Conservation (phyloP, 495 filamentous ascomycete genomes). For the Annulohypoxylon maeteangense region DNA sequence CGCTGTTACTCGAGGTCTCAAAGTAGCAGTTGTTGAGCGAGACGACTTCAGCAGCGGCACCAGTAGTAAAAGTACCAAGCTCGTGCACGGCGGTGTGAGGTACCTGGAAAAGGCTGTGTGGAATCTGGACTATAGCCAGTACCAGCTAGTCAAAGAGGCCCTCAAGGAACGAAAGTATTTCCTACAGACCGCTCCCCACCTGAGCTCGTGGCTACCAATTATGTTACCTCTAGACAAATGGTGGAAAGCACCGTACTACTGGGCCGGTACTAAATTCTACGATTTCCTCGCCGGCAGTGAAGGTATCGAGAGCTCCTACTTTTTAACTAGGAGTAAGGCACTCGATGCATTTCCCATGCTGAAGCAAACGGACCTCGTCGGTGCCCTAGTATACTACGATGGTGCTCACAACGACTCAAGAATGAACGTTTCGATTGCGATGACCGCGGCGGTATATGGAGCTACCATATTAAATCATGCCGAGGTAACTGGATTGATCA, state of each 20-base stretch:
- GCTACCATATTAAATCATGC: slow-evolving; percentile 92
- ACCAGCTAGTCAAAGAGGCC: slow-evolving; percentile 92
- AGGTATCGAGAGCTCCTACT: slow-evolving; percentile 97
- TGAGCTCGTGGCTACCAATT: slow-evolving; percentile 94
- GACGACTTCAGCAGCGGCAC: slow-evolving; percentile 96
- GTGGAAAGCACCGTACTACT: slow-evolving; percentile 99
- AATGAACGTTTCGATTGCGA: slow-evolving; percentile 96
- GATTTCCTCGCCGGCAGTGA: slow-evolving; percentile 94
- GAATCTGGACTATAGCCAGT: slow-evolving; percentile 97
- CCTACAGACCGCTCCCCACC: slow-evolving; percentile 92
- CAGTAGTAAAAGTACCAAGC: slow-evolving; percentile 95
- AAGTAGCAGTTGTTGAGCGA: slow-evolving; percentile 92
- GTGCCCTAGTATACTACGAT: slow-evolving; percentile 97
- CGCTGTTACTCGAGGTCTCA: slow-evolving; percentile 90
- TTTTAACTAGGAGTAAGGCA: slow-evolving; percentile 92
- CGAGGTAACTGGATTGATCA: slow-evolving; percentile 85
- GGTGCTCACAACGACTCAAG: slow-evolving; percentile 98
- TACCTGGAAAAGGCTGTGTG: slow-evolving; percentile 98
- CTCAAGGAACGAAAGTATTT: slow-evolving; percentile 96
- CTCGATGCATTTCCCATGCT: slow-evolving; percentile 98
- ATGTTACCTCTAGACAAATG: slow-evolving; percentile 96
- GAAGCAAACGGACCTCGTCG: slow-evolving; percentile 83
- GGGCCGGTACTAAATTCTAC: slow-evolving; percentile 94
- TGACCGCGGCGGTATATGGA: slow-evolving; percentile 95
- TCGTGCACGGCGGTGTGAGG: slow-evolving; percentile 95